Conservation (phyloP, 1,284 basidiomycete genomes). For the Cryptococcus sp. region DNA sequence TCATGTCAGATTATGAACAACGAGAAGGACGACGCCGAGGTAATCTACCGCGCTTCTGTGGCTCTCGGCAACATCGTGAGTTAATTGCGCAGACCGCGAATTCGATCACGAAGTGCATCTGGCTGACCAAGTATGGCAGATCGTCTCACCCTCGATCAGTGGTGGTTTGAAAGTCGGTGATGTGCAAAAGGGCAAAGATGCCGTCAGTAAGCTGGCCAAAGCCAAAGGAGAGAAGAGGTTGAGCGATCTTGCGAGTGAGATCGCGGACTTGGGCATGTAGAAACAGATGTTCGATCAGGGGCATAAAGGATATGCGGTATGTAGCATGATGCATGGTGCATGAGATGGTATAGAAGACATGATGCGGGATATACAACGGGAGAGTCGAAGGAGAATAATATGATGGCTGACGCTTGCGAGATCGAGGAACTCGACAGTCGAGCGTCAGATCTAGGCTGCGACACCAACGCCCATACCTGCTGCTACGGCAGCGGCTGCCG, state of each 20-base stretch:
- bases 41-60: constrained; percentile 78
- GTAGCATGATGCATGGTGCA: not conserved
- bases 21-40: constrained; percentile 76
- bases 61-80: constrained; percentile 84
- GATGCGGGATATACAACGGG: constrained; percentile 13
- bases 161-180: constrained; percentile 44
- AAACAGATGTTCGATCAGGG: not conserved
- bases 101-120: not conserved
- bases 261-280: constrained; percentile 33
- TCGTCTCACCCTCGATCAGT: constrained; percentile 40
- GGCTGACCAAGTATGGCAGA: constrained; percentile 23
- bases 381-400: not conserved
- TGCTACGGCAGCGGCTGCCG: constrained; percentile 42
- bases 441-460: constrained; percentile 7
- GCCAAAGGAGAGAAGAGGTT: constrained; percentile 51
- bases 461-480: constrained; percentile 28
- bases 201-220: constrained; percentile 33
- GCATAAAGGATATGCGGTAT: not conserved
- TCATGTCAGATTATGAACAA: constrained; percentile 61
- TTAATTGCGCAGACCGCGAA: constrained; percentile 10
- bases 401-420: not conserved
- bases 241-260: constrained; percentile 47
- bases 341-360: not conserved
- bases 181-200: constrained; percentile 39
- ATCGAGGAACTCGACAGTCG: not conserved